Conservation (phyloP, 176 grass and related monocot species). For the Puccinellia tenuiflora region DNA sequence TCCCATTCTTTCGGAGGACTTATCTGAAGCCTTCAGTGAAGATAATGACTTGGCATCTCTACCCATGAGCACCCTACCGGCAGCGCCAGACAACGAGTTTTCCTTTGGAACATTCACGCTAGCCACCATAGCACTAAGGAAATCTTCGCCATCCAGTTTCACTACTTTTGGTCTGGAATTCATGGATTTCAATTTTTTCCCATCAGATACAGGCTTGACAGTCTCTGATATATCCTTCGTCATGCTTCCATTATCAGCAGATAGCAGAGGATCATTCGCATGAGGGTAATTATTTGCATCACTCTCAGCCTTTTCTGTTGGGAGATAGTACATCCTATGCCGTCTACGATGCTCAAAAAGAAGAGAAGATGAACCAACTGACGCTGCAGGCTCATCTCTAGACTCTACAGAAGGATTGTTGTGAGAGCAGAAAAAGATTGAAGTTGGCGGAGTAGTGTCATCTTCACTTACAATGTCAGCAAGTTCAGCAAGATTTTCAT, state of each 20-base stretch:
- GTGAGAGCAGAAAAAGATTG: conserved; percentile 39
- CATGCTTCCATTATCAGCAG: conserved; percentile 31
- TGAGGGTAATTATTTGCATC: conserved; percentile 62
- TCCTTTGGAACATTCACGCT: conserved; percentile 36
- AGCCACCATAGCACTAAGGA: conserved; percentile 33
- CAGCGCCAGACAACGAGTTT: conserved; percentile 45
- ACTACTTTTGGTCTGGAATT: conserved; percentile 82
- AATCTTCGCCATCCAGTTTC: conserved; percentile 74
- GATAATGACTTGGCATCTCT: conserved; percentile 36
- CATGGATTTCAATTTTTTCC: conserved; percentile 43
- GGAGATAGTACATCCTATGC: conserved; percentile 81
- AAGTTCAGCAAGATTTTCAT: conserved; percentile 59
- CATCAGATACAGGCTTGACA: conserved; percentile 17
- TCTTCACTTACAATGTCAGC: conserved; percentile 41
- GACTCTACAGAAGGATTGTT: conserved; percentile 11
- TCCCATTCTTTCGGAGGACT: conserved; percentile 20
- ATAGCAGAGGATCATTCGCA: conserved; percentile 58
- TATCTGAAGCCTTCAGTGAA: conserved; percentile 28
- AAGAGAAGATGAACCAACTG: conserved; percentile 44
- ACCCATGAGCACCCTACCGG: conserved; percentile 48
- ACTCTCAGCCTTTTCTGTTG: conserved; percentile 41
- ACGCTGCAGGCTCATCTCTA: conserved; percentile 34
- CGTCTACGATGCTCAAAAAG: conserved; percentile 83
- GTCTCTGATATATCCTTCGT: conserved; percentile 31
- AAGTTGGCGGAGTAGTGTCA: conserved; percentile 33